Evolutionary conservation across 257 asterid genomes (phyloP).

Genomic region (Fraxinus excelsior): DNA sequence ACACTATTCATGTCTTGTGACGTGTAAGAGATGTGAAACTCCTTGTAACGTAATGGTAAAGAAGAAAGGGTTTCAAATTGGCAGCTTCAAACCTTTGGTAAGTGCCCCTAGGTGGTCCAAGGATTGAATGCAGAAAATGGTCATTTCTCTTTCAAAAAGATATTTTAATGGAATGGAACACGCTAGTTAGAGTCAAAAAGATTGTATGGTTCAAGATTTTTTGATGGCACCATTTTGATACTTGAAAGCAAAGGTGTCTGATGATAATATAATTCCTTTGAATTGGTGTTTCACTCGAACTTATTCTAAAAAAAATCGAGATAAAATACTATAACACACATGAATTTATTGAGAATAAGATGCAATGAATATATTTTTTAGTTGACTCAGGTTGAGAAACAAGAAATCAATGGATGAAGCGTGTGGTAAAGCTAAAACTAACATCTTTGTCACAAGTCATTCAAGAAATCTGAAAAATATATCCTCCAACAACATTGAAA

Average conservation of each 20-base stretch:
- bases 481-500: not conserved
- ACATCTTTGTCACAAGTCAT: conserved; percentile 23
- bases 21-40: not conserved
- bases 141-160: not conserved
- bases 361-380: not conserved
- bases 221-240: not conserved
- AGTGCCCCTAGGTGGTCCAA: not conserved
- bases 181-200: not conserved
- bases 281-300: not conserved
- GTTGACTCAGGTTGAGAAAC: not conserved
- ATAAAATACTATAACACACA: not conserved
- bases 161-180: not conserved
- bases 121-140: not conserved
- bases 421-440: conserved; percentile 8
- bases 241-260: not conserved
- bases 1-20: not conserved
- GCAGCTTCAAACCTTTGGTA: too few species aligned
- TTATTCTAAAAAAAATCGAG: not conserved
- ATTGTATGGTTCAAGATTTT: not conserved
- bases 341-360: conserved; percentile 3
- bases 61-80: not conserved
- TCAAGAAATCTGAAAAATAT: conserved; percentile 5
- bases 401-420: not conserved
- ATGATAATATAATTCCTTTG: not conserved
- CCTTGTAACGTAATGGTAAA: not conserved